Conservation (phyloP, 2,329 filamentous ascomycete species). For the Penicillium sumatraense region DNA sequence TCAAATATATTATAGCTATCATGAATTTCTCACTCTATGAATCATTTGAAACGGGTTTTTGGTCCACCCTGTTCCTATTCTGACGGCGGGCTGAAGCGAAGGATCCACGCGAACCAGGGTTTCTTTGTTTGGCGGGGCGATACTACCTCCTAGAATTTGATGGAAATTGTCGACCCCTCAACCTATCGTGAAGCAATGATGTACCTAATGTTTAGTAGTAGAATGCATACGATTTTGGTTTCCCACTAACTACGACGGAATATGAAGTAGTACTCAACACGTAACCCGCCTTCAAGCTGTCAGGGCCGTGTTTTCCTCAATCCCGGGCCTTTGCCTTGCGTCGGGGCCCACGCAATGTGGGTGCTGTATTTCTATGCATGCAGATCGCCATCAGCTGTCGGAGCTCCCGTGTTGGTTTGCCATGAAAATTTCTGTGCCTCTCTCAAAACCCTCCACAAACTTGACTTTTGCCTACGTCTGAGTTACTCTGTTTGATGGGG, state of each 20-base stretch:
- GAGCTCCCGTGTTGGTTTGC: constrained; percentile 15
- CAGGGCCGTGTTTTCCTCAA: constrained; percentile 8
- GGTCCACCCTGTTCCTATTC: not conserved
- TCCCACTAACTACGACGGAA: no score
- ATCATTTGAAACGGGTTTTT: not conserved
- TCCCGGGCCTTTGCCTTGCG: constrained; percentile 21
- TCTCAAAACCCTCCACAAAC: not conserved
- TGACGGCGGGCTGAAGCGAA: constrained; percentile 15
- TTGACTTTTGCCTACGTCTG: not conserved
- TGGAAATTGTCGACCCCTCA: not conserved
- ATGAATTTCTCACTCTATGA: not conserved
- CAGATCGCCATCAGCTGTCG: constrained; percentile 23
- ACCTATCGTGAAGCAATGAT: not conserved
- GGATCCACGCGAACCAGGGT: constrained; percentile 21
- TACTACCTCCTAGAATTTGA: not conserved
- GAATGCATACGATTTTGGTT: not conserved
- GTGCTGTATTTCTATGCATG: constrained; percentile 26
- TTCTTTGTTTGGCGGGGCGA: constrained; percentile 10
- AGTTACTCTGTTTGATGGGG: not conserved
- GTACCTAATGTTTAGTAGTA: no score
- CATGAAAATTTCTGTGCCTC: constrained; percentile 1
- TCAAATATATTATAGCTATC: not conserved
- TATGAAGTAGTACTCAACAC: not conserved
- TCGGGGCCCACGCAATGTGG: constrained; percentile 21
- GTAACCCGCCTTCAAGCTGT: constrained; percentile 6